Evolutionary conservation across 345 rosid genomes (phyloP), one percentile per base, ranked within the genome.

Genomic region (Salix viminalis): DNA sequence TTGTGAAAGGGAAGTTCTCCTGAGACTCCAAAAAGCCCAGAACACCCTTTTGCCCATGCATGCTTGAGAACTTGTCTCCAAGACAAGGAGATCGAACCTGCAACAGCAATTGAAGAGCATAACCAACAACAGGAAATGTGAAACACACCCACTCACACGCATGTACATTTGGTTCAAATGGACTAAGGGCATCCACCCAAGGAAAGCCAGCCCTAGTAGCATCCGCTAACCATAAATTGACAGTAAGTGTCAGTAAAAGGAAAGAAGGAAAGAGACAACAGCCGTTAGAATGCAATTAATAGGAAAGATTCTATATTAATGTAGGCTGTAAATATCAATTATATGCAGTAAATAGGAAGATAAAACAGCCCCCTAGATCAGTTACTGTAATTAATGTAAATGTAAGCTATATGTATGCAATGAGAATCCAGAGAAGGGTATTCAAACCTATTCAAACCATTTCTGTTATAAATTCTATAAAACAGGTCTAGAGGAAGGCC

Each of bases 31-130:
- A 58, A 77, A 85, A 92, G 67, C 98, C 99, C 34, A 96, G 85
- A 39, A 96, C 99, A 79, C 98, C 99, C 85, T 96, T 96, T 73
- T 93, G 97, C 65, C 99, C 98, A 79, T 93, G 99, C 98, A 96
- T 93, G 85, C 99, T 93, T 4, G 96, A 94, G 72, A 96, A 93
- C 80, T 93, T 96, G 84, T 96, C 98, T 65, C 99, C 99, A 26
- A 91, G 94, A 82, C 91, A 84, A 0, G 99, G 97, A 46, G 91
- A 80, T 24, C 98, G 93, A 76, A 96, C 91, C 97, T 96, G 85
- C 75, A 74, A 18, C 73, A 67, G 11, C 26, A 69, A 73, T 60
- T 62, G 23, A 41, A 11, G 6, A 75, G 64, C 61, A 11, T 24
- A 61, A 12, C n/a, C 26, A 14, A 70, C 21, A 26, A 75, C 61